phyloP scores from a whole-genome alignment of 2,329 filamentous ascomycete genomes.

The Lecanosticta acicola region DNA sequence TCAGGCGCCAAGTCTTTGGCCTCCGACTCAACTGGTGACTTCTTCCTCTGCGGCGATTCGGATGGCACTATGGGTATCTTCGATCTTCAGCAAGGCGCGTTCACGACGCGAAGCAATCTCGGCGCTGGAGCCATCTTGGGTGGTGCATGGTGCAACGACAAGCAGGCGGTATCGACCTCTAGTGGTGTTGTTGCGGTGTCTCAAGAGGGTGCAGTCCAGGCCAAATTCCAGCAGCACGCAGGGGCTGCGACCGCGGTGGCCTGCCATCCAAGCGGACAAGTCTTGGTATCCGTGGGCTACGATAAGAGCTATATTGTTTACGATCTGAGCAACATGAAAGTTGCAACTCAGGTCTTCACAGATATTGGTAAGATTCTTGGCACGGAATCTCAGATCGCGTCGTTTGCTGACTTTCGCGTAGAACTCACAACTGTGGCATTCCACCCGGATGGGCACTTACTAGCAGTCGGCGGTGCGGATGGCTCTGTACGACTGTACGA shows the following conservation, averaged over 20 bases:
- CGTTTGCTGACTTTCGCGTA: conserved; percentile 36
- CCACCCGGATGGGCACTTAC: conserved; percentile 93
- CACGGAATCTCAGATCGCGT: background rate
- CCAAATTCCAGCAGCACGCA: conserved; percentile 72
- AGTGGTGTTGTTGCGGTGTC: conserved; percentile 77
- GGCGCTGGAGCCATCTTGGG: conserved; percentile 63
- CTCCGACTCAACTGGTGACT: conserved; percentile 55
- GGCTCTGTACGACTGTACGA: conserved; percentile 87
- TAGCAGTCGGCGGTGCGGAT: conserved; percentile 73
- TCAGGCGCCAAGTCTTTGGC: conserved; percentile 55
- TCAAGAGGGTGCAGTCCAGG: conserved; percentile 62
- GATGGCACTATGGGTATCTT: conserved; percentile 72
- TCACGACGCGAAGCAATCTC: conserved; percentile 61
- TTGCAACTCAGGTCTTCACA: conserved; percentile 72
- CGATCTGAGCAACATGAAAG: conserved; percentile 62
- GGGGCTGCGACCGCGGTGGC: conserved; percentile 72
- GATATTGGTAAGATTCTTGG: conserved; percentile 75
- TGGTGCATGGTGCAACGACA: conserved; percentile 60
- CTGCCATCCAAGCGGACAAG: conserved; percentile 73
- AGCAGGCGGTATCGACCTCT: conserved; percentile 66
- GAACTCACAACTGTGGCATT: conserved; percentile 74
- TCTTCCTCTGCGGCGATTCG: conserved; percentile 69
- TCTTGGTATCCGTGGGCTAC: conserved; percentile 78
- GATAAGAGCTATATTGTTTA: conserved; percentile 94
- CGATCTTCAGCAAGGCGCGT: conserved; percentile 68